Base-by-base conservation (phyloP, 345 rosid genomes). In the Cardamine resedifolia region DNA sequence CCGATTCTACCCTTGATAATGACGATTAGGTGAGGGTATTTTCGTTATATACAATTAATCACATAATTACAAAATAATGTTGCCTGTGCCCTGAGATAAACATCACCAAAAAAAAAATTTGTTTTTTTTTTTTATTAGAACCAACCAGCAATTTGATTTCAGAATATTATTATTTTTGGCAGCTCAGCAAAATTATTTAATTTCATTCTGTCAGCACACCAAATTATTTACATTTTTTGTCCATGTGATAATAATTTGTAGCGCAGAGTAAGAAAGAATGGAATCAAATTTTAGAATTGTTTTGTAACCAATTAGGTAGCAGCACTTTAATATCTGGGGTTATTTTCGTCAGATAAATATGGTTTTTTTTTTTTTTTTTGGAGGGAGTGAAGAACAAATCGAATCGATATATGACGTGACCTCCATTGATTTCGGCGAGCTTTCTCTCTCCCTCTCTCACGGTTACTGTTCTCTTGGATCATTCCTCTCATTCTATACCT, bases 381-480 rank as follows among this genome's bases (percentile, higher is more conserved):
- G 80, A 77, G 80, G 80, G 80, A 77, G 80, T 64, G 66, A 12
- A 48, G 15, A 48, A 60, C 34, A 62, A 43, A 50, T 30, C 39
- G 36, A 58, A 39, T 38, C 36, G 38, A 58, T 31, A 64, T 58
- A 61, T 78, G 81, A 73, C 81, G 78, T 73, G 81, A 73, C 81
- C 78, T 55, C 76, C 41, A 62, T 57, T 38, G 28, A 45, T 65
- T 49, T 31, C 79, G 78, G 71, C 79, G 66, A 70, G 36, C 77
- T 58, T 58, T 49, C 30, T 12, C 45, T 43, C 43, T 33, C 28
- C 15, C 52, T 15, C 53, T 49, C 14, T 52, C 31, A 16, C 61
- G 38, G 27, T 64, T 33, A 50, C 58, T 45, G 56, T 16, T 16
- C 52, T 59, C 26, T 61, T 63, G 41, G 53, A 47, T 33, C 58